These are phyloP conservation scores for Parsonsia alboflavescens DNA, from an alignment of 257 asterid species.

Conservation along the genomic window DNA sequence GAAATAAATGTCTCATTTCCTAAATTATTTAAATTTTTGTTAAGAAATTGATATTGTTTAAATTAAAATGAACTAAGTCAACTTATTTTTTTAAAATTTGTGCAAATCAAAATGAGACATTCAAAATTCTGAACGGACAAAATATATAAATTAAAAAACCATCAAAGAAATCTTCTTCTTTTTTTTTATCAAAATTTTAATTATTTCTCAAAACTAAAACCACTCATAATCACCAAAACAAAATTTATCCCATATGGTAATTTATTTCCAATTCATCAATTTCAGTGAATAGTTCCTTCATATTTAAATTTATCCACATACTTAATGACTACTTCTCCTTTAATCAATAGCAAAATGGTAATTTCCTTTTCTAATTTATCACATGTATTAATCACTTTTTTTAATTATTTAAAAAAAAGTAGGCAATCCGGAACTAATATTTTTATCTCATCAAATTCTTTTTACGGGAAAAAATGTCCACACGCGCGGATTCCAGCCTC, in stretches of 20 bases:
- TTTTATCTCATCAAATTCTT: background rate
- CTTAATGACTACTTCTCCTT: background rate
- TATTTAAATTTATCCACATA: background rate
- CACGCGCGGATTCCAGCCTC: background rate
- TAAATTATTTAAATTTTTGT: no score
- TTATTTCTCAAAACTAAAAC: no score
- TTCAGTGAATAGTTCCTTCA: background rate
- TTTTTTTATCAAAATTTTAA: no score
- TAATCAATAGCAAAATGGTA: background rate
- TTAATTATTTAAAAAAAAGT: no score
- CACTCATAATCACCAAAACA: background rate
- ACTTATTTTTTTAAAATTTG: no score
- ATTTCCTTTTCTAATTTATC: background rate
- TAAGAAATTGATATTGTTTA: no score
- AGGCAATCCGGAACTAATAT: background rate
- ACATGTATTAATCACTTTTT: slow-evolving; percentile 4
- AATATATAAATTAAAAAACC: no score
- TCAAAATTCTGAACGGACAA: no score
- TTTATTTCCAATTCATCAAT: background rate
- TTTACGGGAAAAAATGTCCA: background rate
- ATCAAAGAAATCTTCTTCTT: no score
- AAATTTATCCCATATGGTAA: background rate
- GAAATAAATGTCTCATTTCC: no score
- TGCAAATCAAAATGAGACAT: no score
- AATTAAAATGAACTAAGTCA: no score